Evolutionary conservation across 139 green algal species (phyloP).

Genomic region (Coelastrella sp.): DNA sequence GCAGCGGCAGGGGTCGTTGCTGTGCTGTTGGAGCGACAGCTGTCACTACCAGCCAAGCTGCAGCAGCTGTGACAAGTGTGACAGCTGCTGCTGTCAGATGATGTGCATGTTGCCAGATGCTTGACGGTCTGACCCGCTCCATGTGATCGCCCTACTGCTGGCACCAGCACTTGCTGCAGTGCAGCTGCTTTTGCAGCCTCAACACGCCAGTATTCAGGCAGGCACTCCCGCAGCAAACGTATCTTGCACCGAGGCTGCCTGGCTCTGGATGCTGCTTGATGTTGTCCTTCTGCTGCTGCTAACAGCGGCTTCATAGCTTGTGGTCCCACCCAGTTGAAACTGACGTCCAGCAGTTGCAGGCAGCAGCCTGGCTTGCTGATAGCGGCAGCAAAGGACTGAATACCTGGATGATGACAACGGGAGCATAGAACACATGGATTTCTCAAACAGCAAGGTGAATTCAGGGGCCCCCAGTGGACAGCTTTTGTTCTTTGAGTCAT

Average conservation of each 20-base stretch:
- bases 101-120: too few species aligned
- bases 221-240: slow-evolving; percentile 3
- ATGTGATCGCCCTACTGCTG: not conserved
- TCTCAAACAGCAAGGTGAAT: too few species aligned
- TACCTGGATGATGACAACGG: not conserved
- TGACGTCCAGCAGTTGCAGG: slow-evolving; percentile 33
- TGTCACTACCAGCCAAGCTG: slow-evolving; percentile 6
- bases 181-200: slow-evolving; percentile 36
- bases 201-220: slow-evolving; percentile 22
- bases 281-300: not conserved
- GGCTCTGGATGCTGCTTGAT: not conserved
- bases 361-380: not conserved
- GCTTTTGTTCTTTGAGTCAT: too few species aligned
- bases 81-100: too few species aligned
- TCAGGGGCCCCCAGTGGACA: too few species aligned
- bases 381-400: not conserved
- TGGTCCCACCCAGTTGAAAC: slow-evolving; percentile 33
- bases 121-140: not conserved
- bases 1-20: not conserved
- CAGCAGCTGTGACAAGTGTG: too few species aligned
- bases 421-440: too few species aligned
- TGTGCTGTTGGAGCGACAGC: not conserved
- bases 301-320: slow-evolving; percentile 11
- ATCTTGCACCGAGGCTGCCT: not conserved
- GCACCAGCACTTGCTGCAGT: not conserved